Percentiles rank a stretch among this genome's conserved stretches.
Evolutionary conservation across 2,329 filamentous ascomycete genomes (phyloP).

Genomic region (Raffaelea deltoideospora): DNA sequence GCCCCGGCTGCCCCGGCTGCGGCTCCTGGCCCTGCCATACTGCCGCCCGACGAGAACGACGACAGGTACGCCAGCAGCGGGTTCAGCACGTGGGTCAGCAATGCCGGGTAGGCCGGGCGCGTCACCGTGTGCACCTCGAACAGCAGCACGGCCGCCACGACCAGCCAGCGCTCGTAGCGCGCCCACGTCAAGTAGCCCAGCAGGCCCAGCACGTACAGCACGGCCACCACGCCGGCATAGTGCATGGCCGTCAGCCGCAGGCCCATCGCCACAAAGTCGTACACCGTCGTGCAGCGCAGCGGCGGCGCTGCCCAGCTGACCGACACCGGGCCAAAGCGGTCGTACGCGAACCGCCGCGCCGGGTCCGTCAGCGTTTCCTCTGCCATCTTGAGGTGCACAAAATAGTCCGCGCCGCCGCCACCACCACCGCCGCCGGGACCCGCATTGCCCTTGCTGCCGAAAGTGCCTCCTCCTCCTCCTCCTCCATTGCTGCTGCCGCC

Average conservation of each 20-base stretch:
- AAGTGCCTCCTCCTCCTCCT: too few species aligned
- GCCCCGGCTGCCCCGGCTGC: too few species aligned
- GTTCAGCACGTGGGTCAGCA: slow-evolving; percentile 19
- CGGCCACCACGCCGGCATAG: slow-evolving; percentile 45
- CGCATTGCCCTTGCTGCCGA: too few species aligned
- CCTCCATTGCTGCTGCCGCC: slow-evolving; percentile 13
- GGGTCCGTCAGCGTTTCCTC: slow-evolving; percentile 71
- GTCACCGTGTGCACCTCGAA: slow-evolving; percentile 44
- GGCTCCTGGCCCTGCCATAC: too few species aligned
- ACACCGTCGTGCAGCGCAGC: slow-evolving; percentile 44
- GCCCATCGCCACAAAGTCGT: slow-evolving; percentile 58
- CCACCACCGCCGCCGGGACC: slow-evolving; percentile 16
- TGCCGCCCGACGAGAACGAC: too few species aligned
- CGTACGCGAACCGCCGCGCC: slow-evolving; percentile 70
- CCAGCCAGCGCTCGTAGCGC: slow-evolving; percentile 50
- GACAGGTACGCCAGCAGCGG: slow-evolving; percentile 20
- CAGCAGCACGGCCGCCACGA: slow-evolving; percentile 33
- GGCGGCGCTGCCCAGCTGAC: slow-evolving; percentile 37
- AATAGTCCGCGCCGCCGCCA: slow-evolving; percentile 31
- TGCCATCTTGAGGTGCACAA: slow-evolving; percentile 70
- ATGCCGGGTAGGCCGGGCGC: slow-evolving; percentile 32
- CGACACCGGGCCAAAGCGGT: slow-evolving; percentile 68
- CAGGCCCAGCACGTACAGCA: slow-evolving; percentile 46
- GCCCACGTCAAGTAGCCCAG: slow-evolving; percentile 55
- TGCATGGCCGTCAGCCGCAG: slow-evolving; percentile 34